phyloP scores from a whole-genome alignment of 1,139 yeast genomes.

The Meyerozyma sp. region DNA sequence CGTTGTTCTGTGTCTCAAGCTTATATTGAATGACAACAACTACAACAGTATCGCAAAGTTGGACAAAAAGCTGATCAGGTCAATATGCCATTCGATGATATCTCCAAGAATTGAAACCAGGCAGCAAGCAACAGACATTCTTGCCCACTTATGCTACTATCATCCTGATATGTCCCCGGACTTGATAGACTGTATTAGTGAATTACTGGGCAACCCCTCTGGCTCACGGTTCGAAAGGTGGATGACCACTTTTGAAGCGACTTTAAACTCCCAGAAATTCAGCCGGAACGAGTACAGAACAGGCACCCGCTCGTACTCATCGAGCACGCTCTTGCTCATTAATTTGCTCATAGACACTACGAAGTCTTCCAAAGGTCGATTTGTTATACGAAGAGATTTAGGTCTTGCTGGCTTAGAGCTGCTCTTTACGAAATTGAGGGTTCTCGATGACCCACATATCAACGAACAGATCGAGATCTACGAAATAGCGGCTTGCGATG shows the following conservation, averaged over 20 bases:
- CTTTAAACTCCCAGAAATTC: slow-evolving; percentile 5
- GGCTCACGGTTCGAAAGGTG: neutral
- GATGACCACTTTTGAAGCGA: slow-evolving; percentile 6
- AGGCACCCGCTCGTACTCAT: slow-evolving; percentile 19
- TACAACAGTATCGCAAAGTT: slow-evolving; percentile 4
- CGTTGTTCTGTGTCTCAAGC: slow-evolving; percentile 35
- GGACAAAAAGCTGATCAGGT: slow-evolving; percentile 22
- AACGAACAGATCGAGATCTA: slow-evolving; percentile 43
- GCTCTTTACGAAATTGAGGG: slow-evolving; percentile 34
- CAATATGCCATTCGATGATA: slow-evolving; percentile 33
- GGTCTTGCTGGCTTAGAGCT: slow-evolving; percentile 33
- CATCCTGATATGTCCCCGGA: slow-evolving; percentile 1
- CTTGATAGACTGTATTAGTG: neutral
- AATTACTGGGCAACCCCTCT: neutral
- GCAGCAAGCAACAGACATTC: slow-evolving; percentile 38
- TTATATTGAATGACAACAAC: slow-evolving; percentile 20
- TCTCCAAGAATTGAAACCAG: slow-evolving; percentile 41
- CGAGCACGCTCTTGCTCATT: slow-evolving; percentile 41
- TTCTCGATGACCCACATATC: slow-evolving; percentile 33
- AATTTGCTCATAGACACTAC: slow-evolving; percentile 39
- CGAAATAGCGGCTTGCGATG: slow-evolving; percentile 37
- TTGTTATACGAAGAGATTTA: slow-evolving; percentile 33
- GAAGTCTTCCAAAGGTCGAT: slow-evolving; percentile 23
- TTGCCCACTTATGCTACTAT: slow-evolving; percentile 30
- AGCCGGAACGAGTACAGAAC: neutral